phyloP scores from a whole-genome alignment of 257 asterid species.

The Sherardia arvensis region DNA sequence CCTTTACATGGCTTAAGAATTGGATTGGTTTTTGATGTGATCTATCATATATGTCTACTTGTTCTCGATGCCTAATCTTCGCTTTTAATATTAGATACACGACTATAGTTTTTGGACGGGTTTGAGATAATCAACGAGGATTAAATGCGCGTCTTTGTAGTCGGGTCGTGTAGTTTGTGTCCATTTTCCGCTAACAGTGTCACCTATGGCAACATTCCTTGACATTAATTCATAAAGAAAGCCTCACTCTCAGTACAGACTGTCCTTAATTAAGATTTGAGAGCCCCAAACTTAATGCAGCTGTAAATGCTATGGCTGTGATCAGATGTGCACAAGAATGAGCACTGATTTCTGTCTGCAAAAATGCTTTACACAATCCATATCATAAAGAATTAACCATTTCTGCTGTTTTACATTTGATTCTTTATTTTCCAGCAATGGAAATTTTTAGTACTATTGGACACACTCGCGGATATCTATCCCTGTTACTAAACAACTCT shows the following conservation, averaged over 20 bases:
- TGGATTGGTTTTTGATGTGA: neutral
- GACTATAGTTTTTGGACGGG: neutral
- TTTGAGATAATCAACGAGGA: neutral
- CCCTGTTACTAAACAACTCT: slow-evolving; percentile 1
- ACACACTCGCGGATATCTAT: neutral
- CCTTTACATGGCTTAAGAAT: neutral
- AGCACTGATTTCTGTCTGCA: neutral
- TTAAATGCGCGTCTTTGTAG: slow-evolving; percentile 2
- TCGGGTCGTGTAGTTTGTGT: neutral
- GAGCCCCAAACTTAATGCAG: slow-evolving; percentile 1
- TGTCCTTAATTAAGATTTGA: slow-evolving; percentile 1
- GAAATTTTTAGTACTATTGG: neutral
- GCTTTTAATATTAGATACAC: neutral
- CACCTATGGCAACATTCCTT: slow-evolving; percentile 11
- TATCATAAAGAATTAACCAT: neutral
- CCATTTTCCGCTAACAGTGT: neutral
- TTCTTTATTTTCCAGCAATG: neutral
- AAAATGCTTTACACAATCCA: neutral
- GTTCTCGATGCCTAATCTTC: neutral
- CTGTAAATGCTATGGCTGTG: neutral
- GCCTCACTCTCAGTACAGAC: slow-evolving; percentile 8
- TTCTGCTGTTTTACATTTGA: neutral
- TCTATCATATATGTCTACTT: neutral
- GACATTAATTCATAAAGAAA: neutral
- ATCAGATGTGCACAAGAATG: neutral